Base-by-base conservation (phyloP, 2,329 filamentous ascomycete species). In the Malbranchea zuffiana region DNA sequence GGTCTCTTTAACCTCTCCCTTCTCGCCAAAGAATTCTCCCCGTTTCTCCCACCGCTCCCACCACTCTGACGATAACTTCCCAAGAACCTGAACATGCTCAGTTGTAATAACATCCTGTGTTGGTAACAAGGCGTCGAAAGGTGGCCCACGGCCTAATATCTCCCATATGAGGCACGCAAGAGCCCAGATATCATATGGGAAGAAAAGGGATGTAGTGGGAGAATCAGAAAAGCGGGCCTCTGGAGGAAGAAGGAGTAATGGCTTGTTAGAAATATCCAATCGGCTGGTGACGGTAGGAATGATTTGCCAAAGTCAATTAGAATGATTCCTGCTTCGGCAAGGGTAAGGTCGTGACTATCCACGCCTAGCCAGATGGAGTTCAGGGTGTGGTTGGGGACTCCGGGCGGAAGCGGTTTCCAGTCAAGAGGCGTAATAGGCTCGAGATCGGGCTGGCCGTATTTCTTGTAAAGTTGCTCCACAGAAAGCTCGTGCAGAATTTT, bases 181-280 rank as follows among this genome's bases (percentile, higher is more conserved):
- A 12, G 53, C 59, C 57, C 57, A 62, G 8, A 58, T 55, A 37
- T 62, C 56, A 3, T 50, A 53, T 7, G 49, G 16, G 20, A 53
- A 55, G 3, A 52, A 51, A 21, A 61, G 52, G n/a, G n/a, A n/a
- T n/a, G n/a, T n/a, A n/a, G n/a, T n/a, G 2, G 55, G 37, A 6
- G 45, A 32, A 32, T 40, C 41, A 21, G 33, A 35, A 13, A 45
- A 45, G 32, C 5, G 23, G 2, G 42, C 19, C 38, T 46, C 40
- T 8, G 40, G 40, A 6, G 35, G 44, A 21, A 40, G 30, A 19
- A 48, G 12, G 33, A 41, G 11, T 16, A 49, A 46, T 32, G 47
- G 49, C 16, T 44, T 52, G 45, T 45, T 42, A 33, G 45, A 45
- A 6, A 31, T 23, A 8, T 27, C 21, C 23, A 24, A 31, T 23